A percentile compares a stretch with the other conserved stretches of the same genome.
Evolutionary conservation across 2,329 filamentous ascomycete species (phyloP).

Genomic region (Pseudogymnoascus destructans): DNA sequence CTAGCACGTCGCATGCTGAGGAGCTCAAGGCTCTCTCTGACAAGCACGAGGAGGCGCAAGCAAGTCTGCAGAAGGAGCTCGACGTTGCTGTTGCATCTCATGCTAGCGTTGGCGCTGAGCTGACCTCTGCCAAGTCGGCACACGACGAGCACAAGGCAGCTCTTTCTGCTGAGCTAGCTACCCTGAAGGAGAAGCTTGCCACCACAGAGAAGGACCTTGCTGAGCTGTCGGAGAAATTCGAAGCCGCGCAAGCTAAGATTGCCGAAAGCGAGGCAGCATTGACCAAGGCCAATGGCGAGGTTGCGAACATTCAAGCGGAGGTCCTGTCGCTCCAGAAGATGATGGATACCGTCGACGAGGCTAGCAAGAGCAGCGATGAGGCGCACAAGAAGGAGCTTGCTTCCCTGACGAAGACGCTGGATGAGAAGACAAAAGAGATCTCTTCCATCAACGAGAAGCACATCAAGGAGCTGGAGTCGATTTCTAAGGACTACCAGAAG

Average conservation of each 20-base stretch:
- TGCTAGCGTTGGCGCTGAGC: conserved; percentile 37
- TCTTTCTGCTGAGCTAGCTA: conserved; percentile 31
- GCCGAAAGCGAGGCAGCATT: conserved; percentile 33
- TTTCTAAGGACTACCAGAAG: conserved; percentile 49
- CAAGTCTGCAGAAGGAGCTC: conserved; percentile 41
- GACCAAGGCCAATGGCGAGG: conserved; percentile 25
- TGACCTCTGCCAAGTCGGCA: conserved; percentile 26
- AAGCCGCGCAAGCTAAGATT: conserved; percentile 34
- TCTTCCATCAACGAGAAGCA: conserved; percentile 41
- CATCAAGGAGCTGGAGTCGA: conserved; percentile 42
- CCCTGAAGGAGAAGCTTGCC: conserved; percentile 37
- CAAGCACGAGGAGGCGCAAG: conserved; percentile 35
- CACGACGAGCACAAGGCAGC: neutral
- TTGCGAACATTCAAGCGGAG: conserved; percentile 31
- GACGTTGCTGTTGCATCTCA: conserved; percentile 37
- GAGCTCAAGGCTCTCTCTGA: conserved; percentile 38
- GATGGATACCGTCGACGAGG: conserved; percentile 35
- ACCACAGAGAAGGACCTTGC: conserved; percentile 30
- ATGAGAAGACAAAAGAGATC: conserved; percentile 25
- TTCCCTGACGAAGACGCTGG: conserved; percentile 19
- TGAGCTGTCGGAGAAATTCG: conserved; percentile 19
- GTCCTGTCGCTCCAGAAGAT: conserved; percentile 36
- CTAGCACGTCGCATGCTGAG: conserved; percentile 34
- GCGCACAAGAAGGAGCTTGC: conserved; percentile 22
- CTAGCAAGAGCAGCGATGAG: conserved; percentile 26